A percentile compares a stretch with the other conserved stretches of the same genome.
Evolutionary conservation across 192 early-diverging fungal species (phyloP).

Genomic region (Dispira parvispora): DNA sequence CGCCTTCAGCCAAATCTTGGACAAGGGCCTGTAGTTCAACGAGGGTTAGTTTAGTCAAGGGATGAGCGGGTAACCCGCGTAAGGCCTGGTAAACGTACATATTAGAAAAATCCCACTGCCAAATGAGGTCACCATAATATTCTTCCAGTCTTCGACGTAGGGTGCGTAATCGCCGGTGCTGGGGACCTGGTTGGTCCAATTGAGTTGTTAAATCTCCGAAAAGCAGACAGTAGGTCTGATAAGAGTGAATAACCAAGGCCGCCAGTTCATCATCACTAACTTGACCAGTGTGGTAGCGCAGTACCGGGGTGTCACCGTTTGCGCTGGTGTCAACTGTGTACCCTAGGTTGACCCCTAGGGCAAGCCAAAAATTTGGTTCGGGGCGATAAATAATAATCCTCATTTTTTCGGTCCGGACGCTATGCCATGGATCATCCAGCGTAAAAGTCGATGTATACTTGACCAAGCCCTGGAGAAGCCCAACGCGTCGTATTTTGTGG

Average conservation of each 20-base stretch:
- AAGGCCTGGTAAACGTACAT: neutral
- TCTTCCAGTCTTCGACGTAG: neutral
- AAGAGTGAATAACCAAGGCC: neutral
- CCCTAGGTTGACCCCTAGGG: neutral
- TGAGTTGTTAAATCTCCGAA: too few species aligned
- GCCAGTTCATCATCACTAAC: slow-evolving; percentile 8
- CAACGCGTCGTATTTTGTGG: slow-evolving; percentile 54
- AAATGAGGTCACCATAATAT: neutral
- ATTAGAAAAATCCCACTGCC: neutral
- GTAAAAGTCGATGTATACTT: slow-evolving; percentile 39
- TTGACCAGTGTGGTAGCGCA: neutral
- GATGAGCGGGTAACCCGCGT: neutral
- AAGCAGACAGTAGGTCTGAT: neutral
- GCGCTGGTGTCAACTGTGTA: neutral
- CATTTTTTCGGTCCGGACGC: slow-evolving; percentile 1
- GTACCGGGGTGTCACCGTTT: neutral
- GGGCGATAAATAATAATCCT: slow-evolving; percentile 7
- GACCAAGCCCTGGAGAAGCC: slow-evolving; percentile 52
- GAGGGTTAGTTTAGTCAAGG: neutral
- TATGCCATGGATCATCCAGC: neutral
- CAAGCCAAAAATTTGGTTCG: slow-evolving; percentile 3
- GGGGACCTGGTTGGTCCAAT: neutral
- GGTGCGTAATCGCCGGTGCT: neutral
- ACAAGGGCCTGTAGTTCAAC: neutral
- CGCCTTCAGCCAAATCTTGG: neutral